A percentile compares a stretch with the other conserved stretches of the same genome.
phyloP scores from a whole-genome alignment of 148 eudicot genomes.

The Rhododendron mucronatum region DNA sequence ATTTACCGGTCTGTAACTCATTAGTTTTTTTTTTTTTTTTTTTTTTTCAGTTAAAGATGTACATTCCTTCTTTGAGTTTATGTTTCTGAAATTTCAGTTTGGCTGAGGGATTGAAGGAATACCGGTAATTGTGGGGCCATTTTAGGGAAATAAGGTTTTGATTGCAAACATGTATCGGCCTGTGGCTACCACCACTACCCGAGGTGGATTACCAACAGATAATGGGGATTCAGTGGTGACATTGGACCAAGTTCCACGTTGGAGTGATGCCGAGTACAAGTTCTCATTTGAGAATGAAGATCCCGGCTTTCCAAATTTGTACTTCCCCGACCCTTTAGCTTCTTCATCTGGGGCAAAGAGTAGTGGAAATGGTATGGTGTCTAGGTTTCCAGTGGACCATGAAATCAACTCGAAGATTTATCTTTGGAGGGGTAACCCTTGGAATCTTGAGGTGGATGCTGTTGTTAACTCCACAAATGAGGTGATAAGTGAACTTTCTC shows the following conservation, averaged over 20 bases:
- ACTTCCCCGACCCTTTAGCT: slow-evolving; percentile 81
- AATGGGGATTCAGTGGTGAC: slow-evolving; percentile 76
- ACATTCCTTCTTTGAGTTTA: neutral
- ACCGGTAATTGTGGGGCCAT: neutral
- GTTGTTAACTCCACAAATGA: slow-evolving; percentile 98
- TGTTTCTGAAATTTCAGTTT: slow-evolving; percentile 11
- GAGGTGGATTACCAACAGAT: slow-evolving; percentile 73
- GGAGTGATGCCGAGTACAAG: slow-evolving; percentile 78
- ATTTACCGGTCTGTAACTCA: too few species aligned
- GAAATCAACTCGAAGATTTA: slow-evolving; percentile 85
- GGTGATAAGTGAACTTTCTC: slow-evolving; percentile 34
- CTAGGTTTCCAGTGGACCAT: slow-evolving; percentile 85
- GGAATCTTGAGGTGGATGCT: slow-evolving; percentile 99
- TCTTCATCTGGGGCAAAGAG: slow-evolving; percentile 56
- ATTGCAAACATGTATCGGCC: slow-evolving; percentile 28
- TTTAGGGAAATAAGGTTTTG: slow-evolving; percentile 8
- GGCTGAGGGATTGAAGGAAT: slow-evolving; percentile 21
- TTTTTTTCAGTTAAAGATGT: neutral
- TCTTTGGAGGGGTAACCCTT: slow-evolving; percentile 96
- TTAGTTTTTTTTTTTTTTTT: too few species aligned
- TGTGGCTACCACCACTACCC: slow-evolving; percentile 46
- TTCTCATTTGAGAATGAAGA: slow-evolving; percentile 63
- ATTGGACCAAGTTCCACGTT: slow-evolving; percentile 90
- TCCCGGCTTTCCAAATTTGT: slow-evolving; percentile 34
- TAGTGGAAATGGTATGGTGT: slow-evolving; percentile 57